Percentiles rank a stretch among this genome's conserved stretches.
Evolutionary conservation across 805 yeast genomes (phyloP).

Genomic region (Blastobotrys chiropterorum): DNA sequence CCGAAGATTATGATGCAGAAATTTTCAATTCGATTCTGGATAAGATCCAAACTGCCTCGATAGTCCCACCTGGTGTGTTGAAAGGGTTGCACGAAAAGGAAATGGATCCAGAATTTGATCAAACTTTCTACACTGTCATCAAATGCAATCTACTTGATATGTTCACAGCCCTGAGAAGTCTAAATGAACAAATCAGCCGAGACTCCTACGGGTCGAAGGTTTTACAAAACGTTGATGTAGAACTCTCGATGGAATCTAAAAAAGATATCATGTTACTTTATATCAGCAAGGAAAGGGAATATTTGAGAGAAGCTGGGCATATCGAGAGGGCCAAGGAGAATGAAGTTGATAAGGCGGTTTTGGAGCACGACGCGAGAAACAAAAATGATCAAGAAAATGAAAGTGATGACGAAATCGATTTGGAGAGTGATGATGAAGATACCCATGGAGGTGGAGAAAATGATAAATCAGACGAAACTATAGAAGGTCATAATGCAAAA

Average conservation of each 20-base stretch:
- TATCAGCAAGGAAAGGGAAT: constrained; percentile 43
- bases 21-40: not conserved
- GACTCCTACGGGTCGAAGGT: constrained; percentile 19
- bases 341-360: constrained; percentile 10
- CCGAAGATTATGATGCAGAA: not conserved
- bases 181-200: constrained; percentile 24
- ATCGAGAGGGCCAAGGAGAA: constrained; percentile 24
- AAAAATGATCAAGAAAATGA: constrained; percentile 1
- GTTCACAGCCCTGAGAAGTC: constrained; percentile 20
- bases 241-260: constrained; percentile 8
- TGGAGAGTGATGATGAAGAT: constrained; percentile 32
- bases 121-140: constrained; percentile 3
- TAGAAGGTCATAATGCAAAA: constrained; percentile 39
- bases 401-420: constrained; percentile 2
- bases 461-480: constrained; percentile 27
- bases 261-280: constrained; percentile 37
- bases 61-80: not conserved
- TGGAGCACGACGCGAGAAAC: not conserved
- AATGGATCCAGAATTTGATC: not conserved
- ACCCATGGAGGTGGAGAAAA: not conserved
- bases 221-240: constrained; percentile 17
- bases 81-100: not conserved
- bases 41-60: not conserved
- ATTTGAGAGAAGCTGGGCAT: constrained; percentile 9
- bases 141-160: constrained; percentile 18